Evolutionary conservation across 2,329 filamentous ascomycete species (phyloP), one percentile per base, ranked within the genome.

Genomic region (Pseudocercospora macadamiae): DNA sequence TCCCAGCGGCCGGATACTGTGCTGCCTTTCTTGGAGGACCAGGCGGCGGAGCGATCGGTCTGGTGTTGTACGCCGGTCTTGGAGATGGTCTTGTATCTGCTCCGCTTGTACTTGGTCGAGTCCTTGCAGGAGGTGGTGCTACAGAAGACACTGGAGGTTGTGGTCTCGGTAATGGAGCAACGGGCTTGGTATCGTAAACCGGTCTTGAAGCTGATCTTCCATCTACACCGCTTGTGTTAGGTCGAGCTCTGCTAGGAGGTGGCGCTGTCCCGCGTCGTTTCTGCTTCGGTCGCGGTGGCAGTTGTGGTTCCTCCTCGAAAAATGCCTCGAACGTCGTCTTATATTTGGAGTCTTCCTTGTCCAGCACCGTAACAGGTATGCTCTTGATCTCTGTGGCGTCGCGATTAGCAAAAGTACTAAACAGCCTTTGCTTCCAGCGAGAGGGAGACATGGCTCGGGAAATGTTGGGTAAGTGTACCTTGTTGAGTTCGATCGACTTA

Each of bases 361-460:
- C n/a, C n/a, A n/a, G n/a, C n/a, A n/a, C n/a, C n/a, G n/a, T n/a
- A 34, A 30, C 32, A 3, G 47, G 47, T 19, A n/a, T 16, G 32
- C 26, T 32, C 21, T 10, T 49, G 26, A 49, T 49, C 26, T 49
- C 47, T 49, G 19, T 32, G 25, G 47, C 47, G 12, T 49, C 47
- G 7, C 10, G 44, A n/a, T 49, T 49, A 49, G 47, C 16, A 21
- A 49, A 45, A 10, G n/a, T n/a, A n/a, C 23, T 18, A 7, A 5
- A 25, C 18, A 45, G 23, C 28, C 47, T 30, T n/a, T 19, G 26
- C 47, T 34, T 26, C 47, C 47, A 49, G 6, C 26, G 16, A 19
- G 47, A 34, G 19, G n/a, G 14, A n/a, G n/a, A n/a, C 47, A 49
- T 49, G n/a, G 16, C 21, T 12, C 8, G n/a, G 26, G 16, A 16